Percentiles rank a stretch among this genome's conserved stretches.
These are phyloP conservation scores for Gnomoniopsis sp. DNA, from an alignment of 2,329 filamentous ascomycete genomes.

Conservation along the genomic window DNA sequence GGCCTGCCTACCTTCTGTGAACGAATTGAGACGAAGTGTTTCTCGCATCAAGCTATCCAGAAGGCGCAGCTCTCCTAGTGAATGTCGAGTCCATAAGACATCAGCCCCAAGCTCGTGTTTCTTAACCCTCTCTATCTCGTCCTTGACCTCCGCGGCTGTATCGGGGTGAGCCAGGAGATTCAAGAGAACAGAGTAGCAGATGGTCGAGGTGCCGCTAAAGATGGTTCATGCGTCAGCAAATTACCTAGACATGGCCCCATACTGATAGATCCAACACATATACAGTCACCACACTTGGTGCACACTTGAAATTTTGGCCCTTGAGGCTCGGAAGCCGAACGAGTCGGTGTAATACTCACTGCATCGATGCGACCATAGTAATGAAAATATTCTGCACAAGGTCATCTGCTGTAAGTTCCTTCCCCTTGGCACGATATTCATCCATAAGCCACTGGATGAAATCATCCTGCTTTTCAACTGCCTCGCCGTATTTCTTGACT, in stretches of 20 bases:
- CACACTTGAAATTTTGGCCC: neutral
- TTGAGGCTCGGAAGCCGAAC: neutral
- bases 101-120: slow-evolving; percentile 13
- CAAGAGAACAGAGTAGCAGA: neutral
- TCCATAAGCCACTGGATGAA: slow-evolving; percentile 22
- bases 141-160: slow-evolving; percentile 16
- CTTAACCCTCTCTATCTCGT: slow-evolving; percentile 17
- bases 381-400: slow-evolving; percentile 20
- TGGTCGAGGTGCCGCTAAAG: neutral
- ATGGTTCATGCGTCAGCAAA: neutral
- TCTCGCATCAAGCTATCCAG: slow-evolving; percentile 23
- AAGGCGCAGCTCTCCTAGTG: slow-evolving; percentile 16
- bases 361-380: slow-evolving; percentile 21
- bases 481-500: slow-evolving; percentile 13
- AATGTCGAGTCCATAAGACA: slow-evolving; percentile 18
- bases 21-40: slow-evolving; percentile 18
- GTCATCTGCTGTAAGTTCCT: slow-evolving; percentile 17
- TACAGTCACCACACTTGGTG: too few species aligned
- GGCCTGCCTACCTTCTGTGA: slow-evolving; percentile 17
- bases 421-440: slow-evolving; percentile 19
- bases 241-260: neutral
- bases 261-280: neutral
- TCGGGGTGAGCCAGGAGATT: slow-evolving; percentile 17
- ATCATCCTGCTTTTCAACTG: slow-evolving; percentile 18
- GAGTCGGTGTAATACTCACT: neutral